Base-by-base conservation (phyloP, 1,139 yeast genomes). In the Suhomyces panamericanus region DNA sequence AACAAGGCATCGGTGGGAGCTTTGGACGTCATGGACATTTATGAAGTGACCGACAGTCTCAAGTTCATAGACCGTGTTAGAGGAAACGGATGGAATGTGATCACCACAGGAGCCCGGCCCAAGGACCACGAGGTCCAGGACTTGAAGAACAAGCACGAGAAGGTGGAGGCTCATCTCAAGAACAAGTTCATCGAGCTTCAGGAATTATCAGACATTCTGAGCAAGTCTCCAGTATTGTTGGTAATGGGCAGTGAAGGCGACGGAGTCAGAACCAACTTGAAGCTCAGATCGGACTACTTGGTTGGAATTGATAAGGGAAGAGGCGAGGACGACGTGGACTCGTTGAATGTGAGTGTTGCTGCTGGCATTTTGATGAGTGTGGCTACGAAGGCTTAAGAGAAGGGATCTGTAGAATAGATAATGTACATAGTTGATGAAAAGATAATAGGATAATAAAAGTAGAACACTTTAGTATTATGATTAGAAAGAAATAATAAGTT, bases 1-100 rank as follows among this genome's bases (percentile, higher is more conserved):
- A 78, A 83, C 29, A 91, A 90, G 60, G 82, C 95, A 0, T 79
- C 95, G 7, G 86, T 89, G 3, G 98, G 98, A n/a, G 93, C 96
- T 0, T 67, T 87, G 49, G 98, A 91, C 55, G 72, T 81, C 47
- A 64, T 87, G 59, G 81, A 82, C 7, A 73, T 90, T 4, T 86
- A 74, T 60, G 73, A 78, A 35, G 74, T 79, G 1, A 64, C 73
- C 11, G 77, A 80, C 48, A 85, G 93, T 3, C 63, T 87, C 42
- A 64, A 73, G 20, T 85, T 91, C 52, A 73, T 89, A 50, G 84
- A 82, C 32, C 60, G 69, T 37, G 73, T 83, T 6, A 73, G 69
- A 41, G 61, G 61, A 20, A 75, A 77, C 41, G 87, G 88, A 4
- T 91, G 97, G 97, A 69, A 70, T 10, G 75, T 89, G 32, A 69